These are phyloP conservation scores for Saturnispora zaruensis DNA, from an alignment of 805 yeast species.

Conservation along the genomic window DNA sequence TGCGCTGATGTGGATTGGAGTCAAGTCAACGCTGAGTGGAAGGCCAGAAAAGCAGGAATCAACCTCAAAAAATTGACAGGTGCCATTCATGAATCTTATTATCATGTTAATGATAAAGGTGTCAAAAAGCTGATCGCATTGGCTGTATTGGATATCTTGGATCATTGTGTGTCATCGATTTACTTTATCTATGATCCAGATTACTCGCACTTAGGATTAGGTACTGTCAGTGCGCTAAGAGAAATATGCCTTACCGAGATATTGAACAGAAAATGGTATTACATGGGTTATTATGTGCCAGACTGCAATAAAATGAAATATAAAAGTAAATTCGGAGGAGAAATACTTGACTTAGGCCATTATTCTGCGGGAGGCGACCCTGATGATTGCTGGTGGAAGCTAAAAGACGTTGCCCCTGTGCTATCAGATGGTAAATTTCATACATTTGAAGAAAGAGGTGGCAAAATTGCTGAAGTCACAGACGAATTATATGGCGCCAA, in stretches of 20 bases:
- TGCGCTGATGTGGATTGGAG: constrained; percentile 30
- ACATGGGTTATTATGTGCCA: constrained; percentile 72
- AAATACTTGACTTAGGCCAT: constrained; percentile 43
- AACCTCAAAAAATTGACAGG: constrained; percentile 32
- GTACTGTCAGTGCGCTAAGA: constrained; percentile 66
- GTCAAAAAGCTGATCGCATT: constrained; percentile 60
- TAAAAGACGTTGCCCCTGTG: constrained; percentile 10
- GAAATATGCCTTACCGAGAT: constrained; percentile 52
- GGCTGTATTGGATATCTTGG: constrained; percentile 70
- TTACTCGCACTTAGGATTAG: constrained; percentile 57
- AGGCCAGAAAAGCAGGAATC: constrained; percentile 12
- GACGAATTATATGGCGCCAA: constrained; percentile 33
- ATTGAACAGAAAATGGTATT: constrained; percentile 48
- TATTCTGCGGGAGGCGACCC: constrained; percentile 1
- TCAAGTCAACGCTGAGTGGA: constrained; percentile 33
- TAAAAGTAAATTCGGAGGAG: constrained; percentile 72
- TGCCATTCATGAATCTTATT: constrained; percentile 74
- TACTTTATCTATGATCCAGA: constrained; percentile 88
- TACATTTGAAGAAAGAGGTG: constrained; percentile 6
- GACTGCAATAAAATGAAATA: constrained; percentile 80
- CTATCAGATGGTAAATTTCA: constrained; percentile 9
- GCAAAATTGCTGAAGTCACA: constrained; percentile 20
- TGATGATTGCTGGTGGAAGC: constrained; percentile 11
- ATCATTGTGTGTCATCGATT: constrained; percentile 70
- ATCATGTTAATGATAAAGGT: constrained; percentile 23